phyloP scores from a whole-genome alignment of 2,329 filamentous ascomycete genomes.

The Fusarium xyrophilum region DNA sequence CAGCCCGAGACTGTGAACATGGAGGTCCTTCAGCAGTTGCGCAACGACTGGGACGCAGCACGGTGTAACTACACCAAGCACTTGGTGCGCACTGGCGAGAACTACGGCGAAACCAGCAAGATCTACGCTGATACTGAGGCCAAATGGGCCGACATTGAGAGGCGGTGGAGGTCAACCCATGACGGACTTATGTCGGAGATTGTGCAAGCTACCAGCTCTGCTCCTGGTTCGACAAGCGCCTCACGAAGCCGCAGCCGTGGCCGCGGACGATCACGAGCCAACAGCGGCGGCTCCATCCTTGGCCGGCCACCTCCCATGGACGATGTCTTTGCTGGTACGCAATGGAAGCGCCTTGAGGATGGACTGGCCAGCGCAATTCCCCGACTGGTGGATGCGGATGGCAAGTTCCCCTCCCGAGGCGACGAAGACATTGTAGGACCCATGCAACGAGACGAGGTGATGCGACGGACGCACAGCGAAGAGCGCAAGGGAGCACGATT shows the following conservation, averaged over 20 bases:
- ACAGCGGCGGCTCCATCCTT: conserved; percentile 52
- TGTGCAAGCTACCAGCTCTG: conserved; percentile 46
- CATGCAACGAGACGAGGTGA: conserved; percentile 72
- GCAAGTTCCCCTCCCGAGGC: conserved; percentile 87
- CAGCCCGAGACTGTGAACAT: conserved; percentile 67
- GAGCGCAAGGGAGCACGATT: conserved; percentile 55
- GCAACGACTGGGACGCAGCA: conserved; percentile 82
- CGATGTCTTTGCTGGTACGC: conserved; percentile 51
- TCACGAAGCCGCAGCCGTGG: conserved; percentile 52
- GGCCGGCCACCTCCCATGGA: conserved; percentile 46
- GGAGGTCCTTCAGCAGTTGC: conserved; percentile 66
- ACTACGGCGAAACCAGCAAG: conserved; percentile 89
- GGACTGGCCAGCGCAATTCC: conserved; percentile 70
- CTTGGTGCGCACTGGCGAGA: conserved; percentile 84
- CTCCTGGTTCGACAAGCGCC: conserved; percentile 36
- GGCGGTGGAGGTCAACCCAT: conserved; percentile 74
- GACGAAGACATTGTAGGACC: conserved; percentile 94
- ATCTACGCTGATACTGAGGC: conserved; percentile 84
- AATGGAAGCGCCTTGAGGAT: conserved; percentile 59
- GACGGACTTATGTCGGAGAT: conserved; percentile 67
- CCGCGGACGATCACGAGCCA: conserved; percentile 48
- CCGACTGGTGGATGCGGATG: conserved; percentile 71
- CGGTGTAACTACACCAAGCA: conserved; percentile 89
- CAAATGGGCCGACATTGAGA: conserved; percentile 86
- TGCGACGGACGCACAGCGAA: conserved; percentile 56